Percentiles rank a stretch among this genome's conserved stretches.
Conservation (phyloP, 2,329 filamentous ascomycete genomes). For the Ramichloridium luteum region DNA sequence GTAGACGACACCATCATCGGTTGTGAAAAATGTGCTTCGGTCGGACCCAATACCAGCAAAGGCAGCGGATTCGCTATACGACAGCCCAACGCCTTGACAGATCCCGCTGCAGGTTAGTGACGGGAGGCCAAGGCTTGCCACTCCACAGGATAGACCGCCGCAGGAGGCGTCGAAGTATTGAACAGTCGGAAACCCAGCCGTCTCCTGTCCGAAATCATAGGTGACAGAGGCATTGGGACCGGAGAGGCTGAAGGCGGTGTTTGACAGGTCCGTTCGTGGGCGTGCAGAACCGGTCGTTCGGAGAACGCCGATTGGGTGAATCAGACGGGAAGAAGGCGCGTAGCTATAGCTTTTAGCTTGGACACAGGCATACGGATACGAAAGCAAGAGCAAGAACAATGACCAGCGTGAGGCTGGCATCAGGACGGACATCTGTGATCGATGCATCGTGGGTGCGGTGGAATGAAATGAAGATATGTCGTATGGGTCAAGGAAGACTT, state of each 20-base stretch:
- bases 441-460: no score
- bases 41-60: constrained; percentile 2
- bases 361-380: no score
- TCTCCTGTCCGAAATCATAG: constrained; percentile 2
- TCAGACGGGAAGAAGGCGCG: constrained; percentile 1
- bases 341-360: no score
- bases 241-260: neutral
- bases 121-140: neutral
- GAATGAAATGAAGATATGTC: no score
- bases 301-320: neutral
- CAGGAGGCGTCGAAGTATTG: neutral
- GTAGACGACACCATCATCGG: neutral
- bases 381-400: no score
- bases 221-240: constrained; percentile 1
- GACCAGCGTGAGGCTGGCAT: no score
- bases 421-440: no score
- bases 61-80: constrained; percentile 1
- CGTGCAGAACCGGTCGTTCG: neutral
- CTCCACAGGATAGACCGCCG: neutral
- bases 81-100: neutral
- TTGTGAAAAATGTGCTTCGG: constrained; percentile 1
- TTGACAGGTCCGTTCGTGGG: neutral
- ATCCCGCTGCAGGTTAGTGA: neutral
- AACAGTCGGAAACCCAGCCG: neutral
- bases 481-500: no score